Percentiles rank a stretch among this genome's conserved stretches.
These are phyloP conservation scores for Aphanomyces euteiches DNA, from an alignment of 352 stramenopile genomes.

Conservation along the genomic window DNA sequence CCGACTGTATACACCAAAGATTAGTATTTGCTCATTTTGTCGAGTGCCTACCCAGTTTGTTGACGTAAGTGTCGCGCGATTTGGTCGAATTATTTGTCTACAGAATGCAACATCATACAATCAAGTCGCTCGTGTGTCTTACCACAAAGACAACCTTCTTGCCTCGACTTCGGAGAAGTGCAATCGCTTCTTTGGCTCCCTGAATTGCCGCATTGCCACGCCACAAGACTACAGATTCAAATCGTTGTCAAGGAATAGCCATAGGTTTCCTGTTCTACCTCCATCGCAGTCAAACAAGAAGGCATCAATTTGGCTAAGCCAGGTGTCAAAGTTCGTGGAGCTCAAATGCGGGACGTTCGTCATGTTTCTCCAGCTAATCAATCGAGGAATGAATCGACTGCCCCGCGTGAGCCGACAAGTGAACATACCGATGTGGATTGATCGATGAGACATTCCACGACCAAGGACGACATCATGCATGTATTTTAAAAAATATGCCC, in stretches of 20 bases:
- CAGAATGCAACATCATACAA: background rate
- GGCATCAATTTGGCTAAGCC: constrained; percentile 57
- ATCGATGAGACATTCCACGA: too few relatives aligned
- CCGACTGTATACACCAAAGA: constrained; percentile 40
- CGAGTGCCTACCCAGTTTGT: constrained; percentile 60
- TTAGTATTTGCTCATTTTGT: background rate
- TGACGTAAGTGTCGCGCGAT: constrained; percentile 72
- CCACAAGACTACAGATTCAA: constrained; percentile 50
- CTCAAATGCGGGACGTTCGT: constrained; percentile 5
- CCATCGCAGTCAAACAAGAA: constrained; percentile 84
- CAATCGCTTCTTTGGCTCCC: constrained; percentile 61
- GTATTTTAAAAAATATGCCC: too few relatives aligned
- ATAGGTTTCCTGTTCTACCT: constrained; percentile 37
- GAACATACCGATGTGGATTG: too few relatives aligned
- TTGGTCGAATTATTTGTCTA: constrained; percentile 87
- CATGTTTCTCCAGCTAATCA: background rate
- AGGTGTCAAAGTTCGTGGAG: constrained; percentile 35
- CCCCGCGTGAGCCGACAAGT: too few relatives aligned
- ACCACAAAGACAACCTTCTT: constrained; percentile 85
- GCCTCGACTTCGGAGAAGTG: constrained; percentile 60
- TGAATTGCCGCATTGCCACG: constrained; percentile 56
- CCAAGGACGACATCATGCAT: too few relatives aligned
- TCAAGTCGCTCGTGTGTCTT: background rate
- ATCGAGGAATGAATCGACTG: too few relatives aligned
- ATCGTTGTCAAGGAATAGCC: background rate